These are phyloP conservation scores for Emericellopsis atlantica DNA, from an alignment of 2,329 filamentous ascomycete species.

Conservation along the genomic window DNA sequence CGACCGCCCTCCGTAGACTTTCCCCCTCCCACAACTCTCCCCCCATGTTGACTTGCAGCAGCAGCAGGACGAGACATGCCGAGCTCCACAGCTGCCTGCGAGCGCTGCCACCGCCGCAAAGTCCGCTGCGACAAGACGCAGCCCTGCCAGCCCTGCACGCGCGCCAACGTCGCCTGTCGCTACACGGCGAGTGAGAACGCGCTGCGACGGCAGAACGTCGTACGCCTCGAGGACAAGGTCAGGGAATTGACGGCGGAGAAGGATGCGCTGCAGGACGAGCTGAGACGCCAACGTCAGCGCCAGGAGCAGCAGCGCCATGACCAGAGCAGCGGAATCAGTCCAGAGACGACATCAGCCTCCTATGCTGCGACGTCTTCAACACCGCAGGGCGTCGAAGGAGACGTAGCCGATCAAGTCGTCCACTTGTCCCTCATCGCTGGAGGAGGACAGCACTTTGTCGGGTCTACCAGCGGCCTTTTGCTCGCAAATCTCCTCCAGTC, in stretches of 20 bases:
- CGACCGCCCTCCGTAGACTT: not conserved
- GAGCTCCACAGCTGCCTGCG: slow-evolving; percentile 20
- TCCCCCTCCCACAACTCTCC: too few relatives aligned
- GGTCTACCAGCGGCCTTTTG: slow-evolving; percentile 23
- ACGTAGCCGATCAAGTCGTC: slow-evolving; percentile 26
- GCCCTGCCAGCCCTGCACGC: too few relatives aligned
- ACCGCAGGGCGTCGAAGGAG: slow-evolving; percentile 6
- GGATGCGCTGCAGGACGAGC: slow-evolving; percentile 6
- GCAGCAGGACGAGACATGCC: slow-evolving; percentile 26
- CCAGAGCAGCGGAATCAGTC: slow-evolving; percentile 1
- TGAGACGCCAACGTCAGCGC: slow-evolving; percentile 1
- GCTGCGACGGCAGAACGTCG: slow-evolving; percentile 15
- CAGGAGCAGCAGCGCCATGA: too few relatives aligned
- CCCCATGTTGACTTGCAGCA: not conserved
- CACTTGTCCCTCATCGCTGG: slow-evolving; percentile 27
- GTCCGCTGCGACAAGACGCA: slow-evolving; percentile 11
- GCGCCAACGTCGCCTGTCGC: too few relatives aligned
- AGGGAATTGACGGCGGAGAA: slow-evolving; percentile 18
- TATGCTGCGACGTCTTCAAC: slow-evolving; percentile 1
- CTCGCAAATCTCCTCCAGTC: slow-evolving; percentile 26
- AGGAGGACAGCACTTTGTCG: slow-evolving; percentile 27
- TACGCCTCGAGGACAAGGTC: slow-evolving; percentile 19
- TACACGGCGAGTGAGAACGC: too few relatives aligned
- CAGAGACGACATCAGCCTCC: slow-evolving; percentile 1
- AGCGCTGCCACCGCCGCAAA: slow-evolving; percentile 19